These are phyloP conservation scores for Friedmanniomyces endolithicus DNA, from an alignment of 495 filamentous ascomycete genomes.

Conservation along the genomic window DNA sequence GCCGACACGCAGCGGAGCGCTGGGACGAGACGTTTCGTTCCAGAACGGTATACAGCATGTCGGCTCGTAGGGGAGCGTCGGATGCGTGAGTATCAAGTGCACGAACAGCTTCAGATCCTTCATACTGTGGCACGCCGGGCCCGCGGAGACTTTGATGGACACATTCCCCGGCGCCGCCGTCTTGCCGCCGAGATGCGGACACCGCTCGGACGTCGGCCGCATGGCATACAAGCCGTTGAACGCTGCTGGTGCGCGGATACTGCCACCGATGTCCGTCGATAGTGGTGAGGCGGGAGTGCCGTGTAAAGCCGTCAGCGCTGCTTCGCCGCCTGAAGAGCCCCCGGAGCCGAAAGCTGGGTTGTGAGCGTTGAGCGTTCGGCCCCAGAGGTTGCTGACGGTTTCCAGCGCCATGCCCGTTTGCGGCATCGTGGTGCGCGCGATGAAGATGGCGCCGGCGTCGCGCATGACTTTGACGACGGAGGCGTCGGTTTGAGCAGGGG, in stretches of 20 bases:
- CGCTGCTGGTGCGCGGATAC: slow-evolving; percentile 21
- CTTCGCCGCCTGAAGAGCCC: slow-evolving; percentile 49
- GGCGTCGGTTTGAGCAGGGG: background rate
- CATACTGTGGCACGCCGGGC: slow-evolving; percentile 34
- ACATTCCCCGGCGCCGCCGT: slow-evolving; percentile 31
- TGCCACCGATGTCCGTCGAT: slow-evolving; percentile 27
- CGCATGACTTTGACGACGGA: slow-evolving; percentile 4
- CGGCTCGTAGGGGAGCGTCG: slow-evolving; percentile 11
- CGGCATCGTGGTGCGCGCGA: slow-evolving; percentile 43
- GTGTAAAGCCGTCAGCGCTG: slow-evolving; percentile 35
- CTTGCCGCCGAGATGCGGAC: slow-evolving; percentile 21
- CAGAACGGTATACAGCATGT: slow-evolving; percentile 11
- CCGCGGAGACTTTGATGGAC: slow-evolving; percentile 46
- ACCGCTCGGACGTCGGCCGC: slow-evolving; percentile 5
- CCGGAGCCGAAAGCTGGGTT: slow-evolving; percentile 48
- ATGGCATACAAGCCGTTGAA: slow-evolving; percentile 17
- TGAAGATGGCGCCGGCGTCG: slow-evolving; percentile 35
- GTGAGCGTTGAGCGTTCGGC: slow-evolving; percentile 51
- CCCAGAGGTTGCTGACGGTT: slow-evolving; percentile 49
- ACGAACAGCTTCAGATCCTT: slow-evolving; percentile 55
- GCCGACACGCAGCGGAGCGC: slow-evolving; percentile 31
- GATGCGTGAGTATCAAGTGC: slow-evolving; percentile 19
- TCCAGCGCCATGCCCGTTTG: slow-evolving; percentile 30
- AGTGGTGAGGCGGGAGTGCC: slow-evolving; percentile 25
- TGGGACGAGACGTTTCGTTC: slow-evolving; percentile 2